A percentile compares a stretch with the other conserved stretches of the same genome.
phyloP scores from a whole-genome alignment of 2,329 filamentous ascomycete genomes.

The Aureobasidium sp. region DNA sequence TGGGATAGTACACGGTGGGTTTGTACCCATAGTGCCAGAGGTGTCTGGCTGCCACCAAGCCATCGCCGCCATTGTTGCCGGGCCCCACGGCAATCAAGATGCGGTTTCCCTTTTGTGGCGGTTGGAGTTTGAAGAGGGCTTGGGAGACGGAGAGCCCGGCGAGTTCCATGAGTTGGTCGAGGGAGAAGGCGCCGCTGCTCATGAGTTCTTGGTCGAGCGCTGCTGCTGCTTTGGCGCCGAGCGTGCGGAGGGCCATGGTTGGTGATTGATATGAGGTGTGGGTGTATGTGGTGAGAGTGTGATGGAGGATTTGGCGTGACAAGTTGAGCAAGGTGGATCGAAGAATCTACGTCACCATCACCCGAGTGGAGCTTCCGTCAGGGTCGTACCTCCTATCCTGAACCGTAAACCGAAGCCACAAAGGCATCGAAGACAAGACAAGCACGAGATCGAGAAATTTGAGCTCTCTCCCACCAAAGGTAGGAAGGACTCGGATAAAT shows the following conservation, averaged over 20 bases:
- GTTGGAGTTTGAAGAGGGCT: slow-evolving; percentile 81
- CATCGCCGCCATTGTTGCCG: slow-evolving; percentile 74
- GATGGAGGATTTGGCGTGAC: neutral
- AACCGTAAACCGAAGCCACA: neutral
- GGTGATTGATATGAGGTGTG: neutral
- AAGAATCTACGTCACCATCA: neutral
- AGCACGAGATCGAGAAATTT: neutral
- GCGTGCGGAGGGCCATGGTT: slow-evolving; percentile 4
- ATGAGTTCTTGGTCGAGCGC: slow-evolving; percentile 92
- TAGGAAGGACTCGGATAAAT: neutral
- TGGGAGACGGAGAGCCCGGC: slow-evolving; percentile 90
- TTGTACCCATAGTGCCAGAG: slow-evolving; percentile 86
- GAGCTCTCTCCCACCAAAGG: neutral
- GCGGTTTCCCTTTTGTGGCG: slow-evolving; percentile 60
- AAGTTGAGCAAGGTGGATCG: neutral
- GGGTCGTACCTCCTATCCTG: neutral
- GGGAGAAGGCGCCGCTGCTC: slow-evolving; percentile 77
- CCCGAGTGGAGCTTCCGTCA: neutral
- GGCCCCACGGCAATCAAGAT: slow-evolving; percentile 90
- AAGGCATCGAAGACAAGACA: too few relatives aligned
- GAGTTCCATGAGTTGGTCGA: slow-evolving; percentile 96
- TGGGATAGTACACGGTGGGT: slow-evolving; percentile 87
- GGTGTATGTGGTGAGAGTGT: neutral
- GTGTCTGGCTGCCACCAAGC: slow-evolving; percentile 88
- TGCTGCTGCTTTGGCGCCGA: slow-evolving; percentile 62